These are phyloP conservation scores for Croton setiger DNA, from an alignment of 441 rosid genomes.

Conservation along the genomic window DNA sequence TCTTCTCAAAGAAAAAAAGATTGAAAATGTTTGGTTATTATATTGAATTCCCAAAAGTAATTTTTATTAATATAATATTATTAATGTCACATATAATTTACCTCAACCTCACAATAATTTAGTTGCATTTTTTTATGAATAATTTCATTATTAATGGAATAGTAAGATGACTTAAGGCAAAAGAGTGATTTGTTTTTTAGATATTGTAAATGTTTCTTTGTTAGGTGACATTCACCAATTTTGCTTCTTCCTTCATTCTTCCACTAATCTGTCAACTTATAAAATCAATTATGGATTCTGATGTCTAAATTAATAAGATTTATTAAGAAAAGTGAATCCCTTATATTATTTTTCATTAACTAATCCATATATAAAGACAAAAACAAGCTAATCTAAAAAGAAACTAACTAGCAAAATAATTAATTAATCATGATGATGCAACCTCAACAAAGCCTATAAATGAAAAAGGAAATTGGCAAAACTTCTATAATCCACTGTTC, in stretches of 20 bases:
- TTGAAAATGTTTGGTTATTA: too few species aligned
- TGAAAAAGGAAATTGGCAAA: too few species aligned
- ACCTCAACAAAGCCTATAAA: background rate
- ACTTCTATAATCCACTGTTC: too few species aligned
- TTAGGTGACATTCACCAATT: constrained; percentile 5
- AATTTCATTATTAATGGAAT: background rate
- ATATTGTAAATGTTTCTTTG: background rate
- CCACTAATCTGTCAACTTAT: background rate
- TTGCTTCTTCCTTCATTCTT: constrained; percentile 4
- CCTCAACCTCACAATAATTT: too few species aligned
- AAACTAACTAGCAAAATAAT: background rate
- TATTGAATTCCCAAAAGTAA: too few species aligned
- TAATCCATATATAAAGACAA: background rate
- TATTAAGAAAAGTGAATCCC: background rate
- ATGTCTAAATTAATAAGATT: background rate
- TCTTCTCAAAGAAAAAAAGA: too few species aligned
- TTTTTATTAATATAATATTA: too few species aligned
- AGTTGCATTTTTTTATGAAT: background rate
- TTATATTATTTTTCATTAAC: background rate
- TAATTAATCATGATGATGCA: too few species aligned
- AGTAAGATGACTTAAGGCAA: background rate
- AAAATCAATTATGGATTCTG: background rate
- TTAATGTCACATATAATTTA: too few species aligned
- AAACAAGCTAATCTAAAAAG: constrained; percentile 1
- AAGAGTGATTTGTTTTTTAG: background rate